phyloP scores from a whole-genome alignment of 2,329 filamentous ascomycete species.

The Exserohilum turcica region DNA sequence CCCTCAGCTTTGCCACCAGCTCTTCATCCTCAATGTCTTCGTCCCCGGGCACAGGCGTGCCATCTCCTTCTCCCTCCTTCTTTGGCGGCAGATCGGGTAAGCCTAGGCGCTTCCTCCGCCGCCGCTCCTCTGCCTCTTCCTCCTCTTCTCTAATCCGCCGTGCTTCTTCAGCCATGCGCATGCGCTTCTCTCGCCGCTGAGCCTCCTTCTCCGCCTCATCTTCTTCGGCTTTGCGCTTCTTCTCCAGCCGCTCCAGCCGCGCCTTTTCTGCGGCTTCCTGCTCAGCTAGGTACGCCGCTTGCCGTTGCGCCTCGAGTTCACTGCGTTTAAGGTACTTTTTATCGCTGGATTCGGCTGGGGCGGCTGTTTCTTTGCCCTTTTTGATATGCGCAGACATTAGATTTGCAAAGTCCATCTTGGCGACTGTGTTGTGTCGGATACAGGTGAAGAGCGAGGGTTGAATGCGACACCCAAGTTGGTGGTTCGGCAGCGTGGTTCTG shows the following conservation, averaged over 20 bases:
- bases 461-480: slow-evolving; percentile 5
- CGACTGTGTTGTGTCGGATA: neutral
- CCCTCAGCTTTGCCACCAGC: slow-evolving; percentile 69
- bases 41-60: slow-evolving; percentile 48
- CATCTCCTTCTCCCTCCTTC: slow-evolving; percentile 54
- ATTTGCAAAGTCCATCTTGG: slow-evolving; percentile 87
- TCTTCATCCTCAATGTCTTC: slow-evolving; percentile 75
- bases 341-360: slow-evolving; percentile 38
- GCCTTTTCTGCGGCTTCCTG: slow-evolving; percentile 75
- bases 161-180: slow-evolving; percentile 80
- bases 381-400: slow-evolving; percentile 93
- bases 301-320: slow-evolving; percentile 82
- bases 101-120: slow-evolving; percentile 75
- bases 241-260: slow-evolving; percentile 69
- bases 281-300: slow-evolving; percentile 79
- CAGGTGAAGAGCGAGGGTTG: neutral
- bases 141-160: slow-evolving; percentile 70
- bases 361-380: slow-evolving; percentile 67
- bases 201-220: slow-evolving; percentile 74
- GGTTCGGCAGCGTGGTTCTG: slow-evolving; percentile 15
- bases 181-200: slow-evolving; percentile 79
- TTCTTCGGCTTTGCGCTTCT: slow-evolving; percentile 89
- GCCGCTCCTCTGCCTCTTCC: slow-evolving; percentile 73
- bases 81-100: slow-evolving; percentile 71
- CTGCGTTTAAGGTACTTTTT: slow-evolving; percentile 82